Conservation (phyloP, 352 stramenopile species). For the Phytopythium litorale region DNA sequence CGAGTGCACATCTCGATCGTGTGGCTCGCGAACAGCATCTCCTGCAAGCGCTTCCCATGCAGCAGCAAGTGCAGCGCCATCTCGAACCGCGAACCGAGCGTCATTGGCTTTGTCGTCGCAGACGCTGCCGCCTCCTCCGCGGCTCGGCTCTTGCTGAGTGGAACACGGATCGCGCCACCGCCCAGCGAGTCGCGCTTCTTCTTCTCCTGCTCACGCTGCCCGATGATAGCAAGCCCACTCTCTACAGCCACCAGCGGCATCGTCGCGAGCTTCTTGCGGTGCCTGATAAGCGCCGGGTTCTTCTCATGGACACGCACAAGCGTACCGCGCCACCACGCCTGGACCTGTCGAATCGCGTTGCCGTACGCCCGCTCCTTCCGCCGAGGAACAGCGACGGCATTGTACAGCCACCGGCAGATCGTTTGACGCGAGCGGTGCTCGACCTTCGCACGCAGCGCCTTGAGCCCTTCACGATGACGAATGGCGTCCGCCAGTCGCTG, state of each 20-base stretch:
- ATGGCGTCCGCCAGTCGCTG: constrained; percentile 18
- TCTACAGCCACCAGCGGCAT: constrained; percentile 44
- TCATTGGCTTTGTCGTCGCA: constrained; percentile 36
- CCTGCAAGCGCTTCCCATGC: constrained; percentile 82
- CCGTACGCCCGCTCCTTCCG: constrained; percentile 13
- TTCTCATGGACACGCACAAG: constrained; percentile 50
- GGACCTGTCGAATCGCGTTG: constrained; percentile 26
- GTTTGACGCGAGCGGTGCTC: constrained; percentile 16
- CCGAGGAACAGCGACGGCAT: constrained; percentile 20
- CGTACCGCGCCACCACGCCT: constrained; percentile 72
- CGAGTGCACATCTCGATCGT: constrained; percentile 91
- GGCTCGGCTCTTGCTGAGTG: background rate
- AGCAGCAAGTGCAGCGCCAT: constrained; percentile 71
- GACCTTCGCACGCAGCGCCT: constrained; percentile 15
- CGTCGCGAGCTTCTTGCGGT: constrained; percentile 50
- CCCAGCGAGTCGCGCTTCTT: background rate
- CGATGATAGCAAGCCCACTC: background rate
- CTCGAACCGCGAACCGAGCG: constrained; percentile 54
- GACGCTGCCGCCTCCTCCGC: constrained; percentile 10
- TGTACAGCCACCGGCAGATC: constrained; percentile 23
- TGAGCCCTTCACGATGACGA: constrained; percentile 17
- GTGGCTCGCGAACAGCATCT: constrained; percentile 91
- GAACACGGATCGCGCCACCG: constrained; percentile 3
- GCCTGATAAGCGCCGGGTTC: constrained; percentile 28
- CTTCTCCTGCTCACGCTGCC: background rate